These are phyloP conservation scores for Saussurea involucrata DNA, from an alignment of 129 eudicot genomes.

Conservation along the genomic window DNA sequence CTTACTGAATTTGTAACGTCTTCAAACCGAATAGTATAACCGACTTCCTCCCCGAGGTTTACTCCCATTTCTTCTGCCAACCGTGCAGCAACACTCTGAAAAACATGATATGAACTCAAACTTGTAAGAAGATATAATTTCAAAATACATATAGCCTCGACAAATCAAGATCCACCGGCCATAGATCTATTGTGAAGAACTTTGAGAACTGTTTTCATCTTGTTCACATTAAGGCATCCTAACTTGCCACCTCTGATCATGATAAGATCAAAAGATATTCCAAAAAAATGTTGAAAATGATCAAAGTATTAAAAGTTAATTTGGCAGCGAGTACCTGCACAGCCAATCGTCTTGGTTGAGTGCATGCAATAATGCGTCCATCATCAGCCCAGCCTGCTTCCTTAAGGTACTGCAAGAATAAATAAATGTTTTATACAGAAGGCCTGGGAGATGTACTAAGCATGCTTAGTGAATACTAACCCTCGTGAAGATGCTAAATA, in stretches of 20 bases:
- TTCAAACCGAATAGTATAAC: constrained; percentile 92
- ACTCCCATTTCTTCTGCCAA: constrained; percentile 98
- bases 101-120: neutral
- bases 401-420: constrained; percentile 60
- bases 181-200: neutral
- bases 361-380: constrained; percentile 80
- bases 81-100: constrained; percentile 85
- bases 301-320: neutral
- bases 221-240: neutral
- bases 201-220: neutral
- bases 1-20: constrained; percentile 72
- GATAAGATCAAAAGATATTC: neutral
- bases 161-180: neutral
- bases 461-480: no score
- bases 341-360: constrained; percentile 93
- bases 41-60: constrained; percentile 94
- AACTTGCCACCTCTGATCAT: no score
- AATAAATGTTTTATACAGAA: no score
- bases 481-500: neutral
- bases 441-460: no score
- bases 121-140: neutral
- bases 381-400: constrained; percentile 97
- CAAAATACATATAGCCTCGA: neutral
- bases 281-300: neutral
- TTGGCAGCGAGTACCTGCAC: constrained; percentile 57